A percentile compares a stretch with the other conserved stretches of the same genome.
Conservation (phyloP, 2,329 filamentous ascomycete species). For the Xylariaceae sp. region DNA sequence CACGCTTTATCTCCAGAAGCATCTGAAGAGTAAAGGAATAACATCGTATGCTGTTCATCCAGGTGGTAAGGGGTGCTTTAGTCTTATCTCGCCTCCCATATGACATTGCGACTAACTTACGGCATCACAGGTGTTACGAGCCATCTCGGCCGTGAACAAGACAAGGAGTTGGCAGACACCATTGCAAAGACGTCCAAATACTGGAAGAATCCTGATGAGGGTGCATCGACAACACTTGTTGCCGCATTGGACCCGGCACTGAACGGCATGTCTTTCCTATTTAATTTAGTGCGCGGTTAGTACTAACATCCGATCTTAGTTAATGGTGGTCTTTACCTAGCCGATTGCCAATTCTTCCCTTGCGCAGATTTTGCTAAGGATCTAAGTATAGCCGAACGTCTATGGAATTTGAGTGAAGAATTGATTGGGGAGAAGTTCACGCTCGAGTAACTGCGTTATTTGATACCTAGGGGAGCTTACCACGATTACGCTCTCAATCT, state of each 20-base stretch:
- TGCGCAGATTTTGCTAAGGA: slow-evolving; percentile 34
- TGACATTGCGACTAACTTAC: background rate
- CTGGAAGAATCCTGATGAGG: slow-evolving; percentile 40
- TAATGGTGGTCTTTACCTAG: slow-evolving; percentile 40
- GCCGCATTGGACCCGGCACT: slow-evolving; percentile 40
- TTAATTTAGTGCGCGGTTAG: background rate
- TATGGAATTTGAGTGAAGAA: slow-evolving; percentile 48
- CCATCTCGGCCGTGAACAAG: slow-evolving; percentile 40
- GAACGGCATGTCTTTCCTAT: slow-evolving; percentile 27
- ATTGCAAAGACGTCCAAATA: slow-evolving; percentile 33
- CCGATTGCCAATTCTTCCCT: slow-evolving; percentile 42
- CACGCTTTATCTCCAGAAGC: slow-evolving; percentile 42
- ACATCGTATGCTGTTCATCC: slow-evolving; percentile 47
- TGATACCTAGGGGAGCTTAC: too few species aligned
- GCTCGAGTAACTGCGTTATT: slow-evolving; percentile 10
- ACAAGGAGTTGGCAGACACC: slow-evolving; percentile 35
- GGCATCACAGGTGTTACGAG: slow-evolving; percentile 36
- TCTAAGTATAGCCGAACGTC: slow-evolving; percentile 37
- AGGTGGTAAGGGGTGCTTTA: slow-evolving; percentile 36
- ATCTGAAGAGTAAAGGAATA: slow-evolving; percentile 38
- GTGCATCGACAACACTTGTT: slow-evolving; percentile 40
- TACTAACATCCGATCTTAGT: slow-evolving; percentile 22
- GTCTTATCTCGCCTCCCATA: background rate
- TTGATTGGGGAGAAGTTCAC: slow-evolving; percentile 43
- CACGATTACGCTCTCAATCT: background rate